Percentiles rank a stretch among this genome's conserved stretches.
phyloP scores from a whole-genome alignment of 257 asterid genomes.

The Knoxia roxburghii region DNA sequence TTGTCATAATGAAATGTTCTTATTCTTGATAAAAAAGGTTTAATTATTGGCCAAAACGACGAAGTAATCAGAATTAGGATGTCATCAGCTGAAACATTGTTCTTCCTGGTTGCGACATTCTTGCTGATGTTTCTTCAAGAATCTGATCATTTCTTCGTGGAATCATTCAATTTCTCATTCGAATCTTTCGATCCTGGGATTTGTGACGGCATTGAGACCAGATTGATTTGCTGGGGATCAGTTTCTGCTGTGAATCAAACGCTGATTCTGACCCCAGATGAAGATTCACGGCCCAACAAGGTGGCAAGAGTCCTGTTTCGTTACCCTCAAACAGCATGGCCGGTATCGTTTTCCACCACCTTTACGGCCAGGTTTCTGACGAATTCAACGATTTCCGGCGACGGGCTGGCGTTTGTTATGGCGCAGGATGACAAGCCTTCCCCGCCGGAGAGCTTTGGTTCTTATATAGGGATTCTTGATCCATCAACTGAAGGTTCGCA shows the following conservation, averaged over 20 bases:
- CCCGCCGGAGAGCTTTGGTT: constrained; percentile 53
- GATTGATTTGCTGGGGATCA: constrained; percentile 54
- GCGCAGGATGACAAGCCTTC: constrained; percentile 54
- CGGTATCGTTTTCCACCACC: constrained; percentile 49
- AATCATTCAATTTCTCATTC: constrained; percentile 47
- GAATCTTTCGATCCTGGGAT: constrained; percentile 39
- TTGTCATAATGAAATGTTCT: too few relatives aligned
- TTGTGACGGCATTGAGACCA: constrained; percentile 25
- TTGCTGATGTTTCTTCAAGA: constrained; percentile 25
- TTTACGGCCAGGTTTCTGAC: constrained; percentile 43
- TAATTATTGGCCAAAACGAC: too few relatives aligned
- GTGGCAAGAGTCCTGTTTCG: constrained; percentile 47
- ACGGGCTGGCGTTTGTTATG: constrained; percentile 56
- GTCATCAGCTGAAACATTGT: constrained; percentile 6
- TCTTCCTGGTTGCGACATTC: constrained; percentile 15
- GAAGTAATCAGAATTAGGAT: too few relatives aligned
- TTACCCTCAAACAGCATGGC: constrained; percentile 47
- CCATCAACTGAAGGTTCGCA: constrained; percentile 60
- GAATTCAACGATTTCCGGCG: constrained; percentile 42
- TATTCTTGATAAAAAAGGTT: too few relatives aligned
- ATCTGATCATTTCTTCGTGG: constrained; percentile 17
- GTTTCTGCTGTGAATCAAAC: constrained; percentile 40
- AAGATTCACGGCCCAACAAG: constrained; percentile 17
- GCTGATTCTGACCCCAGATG: constrained; percentile 38
- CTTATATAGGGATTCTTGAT: constrained; percentile 63